A percentile compares a stretch with the other conserved stretches of the same genome.
These are phyloP conservation scores for Fusarium xylarioides DNA, from an alignment of 2,329 filamentous ascomycete genomes.

Conservation along the genomic window DNA sequence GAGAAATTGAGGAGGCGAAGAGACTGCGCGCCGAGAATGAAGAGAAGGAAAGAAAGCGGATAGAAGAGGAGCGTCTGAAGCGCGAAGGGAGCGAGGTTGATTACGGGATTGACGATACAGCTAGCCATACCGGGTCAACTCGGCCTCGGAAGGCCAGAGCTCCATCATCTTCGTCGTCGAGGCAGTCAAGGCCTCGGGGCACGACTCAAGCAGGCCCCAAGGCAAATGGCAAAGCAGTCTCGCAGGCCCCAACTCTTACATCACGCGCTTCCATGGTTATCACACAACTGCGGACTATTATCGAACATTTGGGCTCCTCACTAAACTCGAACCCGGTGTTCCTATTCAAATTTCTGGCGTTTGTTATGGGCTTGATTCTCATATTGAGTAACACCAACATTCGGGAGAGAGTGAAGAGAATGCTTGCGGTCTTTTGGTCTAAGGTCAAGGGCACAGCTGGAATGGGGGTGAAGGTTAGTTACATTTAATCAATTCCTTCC, in stretches of 20 bases:
- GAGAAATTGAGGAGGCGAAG: constrained; percentile 66
- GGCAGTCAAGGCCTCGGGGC: constrained; percentile 36
- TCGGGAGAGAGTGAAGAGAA: constrained; percentile 75
- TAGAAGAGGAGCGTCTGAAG: constrained; percentile 63
- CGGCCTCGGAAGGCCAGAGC: constrained; percentile 46
- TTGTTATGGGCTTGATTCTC: constrained; percentile 80
- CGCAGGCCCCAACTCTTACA: constrained; percentile 50
- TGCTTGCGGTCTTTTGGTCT: constrained; percentile 76
- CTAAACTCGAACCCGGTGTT: constrained; percentile 66
- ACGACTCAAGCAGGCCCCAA: constrained; percentile 26
- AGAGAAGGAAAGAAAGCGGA: constrained; percentile 60
- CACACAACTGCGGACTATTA: constrained; percentile 58
- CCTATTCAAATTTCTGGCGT: constrained; percentile 74
- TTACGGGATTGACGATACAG: constrained; percentile 71
- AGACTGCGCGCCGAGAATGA: constrained; percentile 67
- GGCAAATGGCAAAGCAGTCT: constrained; percentile 44
- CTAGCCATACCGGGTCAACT: constrained; percentile 49
- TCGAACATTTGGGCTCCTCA: constrained; percentile 60
- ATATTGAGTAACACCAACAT: constrained; percentile 79
- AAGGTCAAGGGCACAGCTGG: constrained; percentile 87
- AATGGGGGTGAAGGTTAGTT: constrained; percentile 98
- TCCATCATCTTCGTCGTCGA: constrained; percentile 48
- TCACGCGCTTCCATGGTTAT: constrained; percentile 63
- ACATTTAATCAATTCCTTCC: constrained; percentile 69
- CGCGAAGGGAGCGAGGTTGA: constrained; percentile 69